Evolutionary conservation across 208 protist genomes (phyloP).

Genomic region (Crithidia fasciculata): DNA sequence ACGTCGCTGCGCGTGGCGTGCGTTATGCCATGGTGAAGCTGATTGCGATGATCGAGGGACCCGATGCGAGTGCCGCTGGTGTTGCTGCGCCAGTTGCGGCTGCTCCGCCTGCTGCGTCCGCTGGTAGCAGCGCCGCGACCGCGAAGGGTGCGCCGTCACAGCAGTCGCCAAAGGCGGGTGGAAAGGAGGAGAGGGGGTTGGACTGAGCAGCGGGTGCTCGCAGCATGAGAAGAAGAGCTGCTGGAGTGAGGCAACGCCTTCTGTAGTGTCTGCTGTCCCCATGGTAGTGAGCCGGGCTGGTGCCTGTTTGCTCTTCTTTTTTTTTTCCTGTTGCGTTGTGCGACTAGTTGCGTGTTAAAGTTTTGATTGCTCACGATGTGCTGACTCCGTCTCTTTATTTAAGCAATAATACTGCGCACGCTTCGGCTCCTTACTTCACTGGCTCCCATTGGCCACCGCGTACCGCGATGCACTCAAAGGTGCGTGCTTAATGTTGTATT

Average conservation of each 20-base stretch:
- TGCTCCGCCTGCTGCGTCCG: background rate
- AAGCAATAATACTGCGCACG: too few species aligned
- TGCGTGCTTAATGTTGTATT: too few species aligned
- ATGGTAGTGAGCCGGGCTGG: too few species aligned
- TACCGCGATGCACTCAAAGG: too few species aligned
- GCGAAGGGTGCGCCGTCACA: background rate
- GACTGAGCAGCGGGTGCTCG: background rate
- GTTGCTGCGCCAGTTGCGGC: background rate
- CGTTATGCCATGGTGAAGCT: slow-evolving; percentile 34
- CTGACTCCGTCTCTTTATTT: too few species aligned
- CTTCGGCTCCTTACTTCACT: too few species aligned
- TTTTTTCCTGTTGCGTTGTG: too few species aligned
- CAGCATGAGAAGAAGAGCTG: background rate
- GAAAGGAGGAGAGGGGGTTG: slow-evolving; percentile 3
- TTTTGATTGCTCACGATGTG: too few species aligned
- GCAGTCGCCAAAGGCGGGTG: background rate
- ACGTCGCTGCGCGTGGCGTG: slow-evolving; percentile 24
- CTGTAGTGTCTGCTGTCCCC: background rate
- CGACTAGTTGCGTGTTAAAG: too few species aligned
- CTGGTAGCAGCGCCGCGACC: background rate
- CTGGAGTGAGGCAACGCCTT: background rate
- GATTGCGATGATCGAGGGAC: slow-evolving; percentile 20
- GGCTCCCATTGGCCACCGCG: too few species aligned
- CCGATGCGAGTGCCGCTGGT: background rate
- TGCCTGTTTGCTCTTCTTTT: too few species aligned